Percentiles rank a stretch among this genome's conserved stretches.
Conservation (phyloP, 2,329 filamentous ascomycete genomes). For the Aspergillus aculeatinus region DNA sequence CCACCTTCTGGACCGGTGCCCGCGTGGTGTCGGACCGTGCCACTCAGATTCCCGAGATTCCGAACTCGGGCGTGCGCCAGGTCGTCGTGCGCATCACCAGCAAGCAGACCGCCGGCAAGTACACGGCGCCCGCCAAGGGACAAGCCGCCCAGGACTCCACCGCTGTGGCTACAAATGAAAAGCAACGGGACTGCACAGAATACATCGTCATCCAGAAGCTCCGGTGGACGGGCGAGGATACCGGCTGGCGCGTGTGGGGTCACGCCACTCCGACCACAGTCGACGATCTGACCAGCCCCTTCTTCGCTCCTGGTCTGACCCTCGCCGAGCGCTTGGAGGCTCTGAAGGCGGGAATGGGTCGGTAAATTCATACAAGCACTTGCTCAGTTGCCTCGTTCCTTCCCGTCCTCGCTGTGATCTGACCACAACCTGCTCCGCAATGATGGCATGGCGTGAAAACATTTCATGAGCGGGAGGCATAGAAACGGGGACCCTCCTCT, state of each 20-base stretch:
- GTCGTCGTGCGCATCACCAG: conserved; percentile 41
- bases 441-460: too few species aligned
- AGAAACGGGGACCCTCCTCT: too few species aligned
- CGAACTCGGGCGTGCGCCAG: conserved; percentile 42
- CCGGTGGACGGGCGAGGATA: conserved; percentile 41
- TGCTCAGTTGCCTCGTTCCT: not conserved
- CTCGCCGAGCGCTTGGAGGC: conserved; percentile 36
- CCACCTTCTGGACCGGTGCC: conserved; percentile 37
- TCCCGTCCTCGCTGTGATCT: not conserved
- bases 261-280: conserved; percentile 44
- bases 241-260: conserved; percentile 54
- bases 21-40: conserved; percentile 45
- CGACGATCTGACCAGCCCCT: conserved; percentile 37
- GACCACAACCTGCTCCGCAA: too few species aligned
- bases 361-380: conserved; percentile 16
- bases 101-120: conserved; percentile 36
- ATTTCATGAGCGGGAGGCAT: too few species aligned
- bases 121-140: not conserved
- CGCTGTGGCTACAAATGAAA: conserved; percentile 21
- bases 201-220: conserved; percentile 53
- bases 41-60: conserved; percentile 39
- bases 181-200: conserved; percentile 47
- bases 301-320: conserved; percentile 37
- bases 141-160: not conserved
- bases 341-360: conserved; percentile 26